Percentiles rank a stretch among this genome's conserved stretches.
These are phyloP conservation scores for Aspergillus ellipticus DNA, from an alignment of 495 filamentous ascomycete species.

Conservation along the genomic window DNA sequence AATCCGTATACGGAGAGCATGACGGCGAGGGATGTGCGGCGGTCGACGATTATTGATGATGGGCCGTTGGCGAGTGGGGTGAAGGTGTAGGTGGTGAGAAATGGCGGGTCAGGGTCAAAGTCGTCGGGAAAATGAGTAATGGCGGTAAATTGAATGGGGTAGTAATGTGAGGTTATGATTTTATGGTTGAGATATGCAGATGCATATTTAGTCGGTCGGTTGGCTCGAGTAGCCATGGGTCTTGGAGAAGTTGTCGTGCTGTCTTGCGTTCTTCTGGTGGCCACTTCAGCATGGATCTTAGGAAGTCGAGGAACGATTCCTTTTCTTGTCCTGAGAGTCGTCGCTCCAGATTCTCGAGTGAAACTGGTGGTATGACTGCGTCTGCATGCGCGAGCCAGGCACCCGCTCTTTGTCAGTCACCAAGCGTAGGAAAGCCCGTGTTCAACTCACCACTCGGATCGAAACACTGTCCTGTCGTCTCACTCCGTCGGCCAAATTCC, in stretches of 20 bases:
- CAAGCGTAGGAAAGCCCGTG: too few relatives aligned
- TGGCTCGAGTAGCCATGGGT: constrained; percentile 40
- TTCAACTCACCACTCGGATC: constrained; percentile 18
- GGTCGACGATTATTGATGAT: background rate
- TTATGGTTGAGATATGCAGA: too few relatives aligned
- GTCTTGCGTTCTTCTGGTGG: constrained; percentile 31
- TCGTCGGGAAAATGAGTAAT: too few relatives aligned
- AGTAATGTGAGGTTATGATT: too few relatives aligned
- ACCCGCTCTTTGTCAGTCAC: too few relatives aligned
- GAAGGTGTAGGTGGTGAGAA: background rate
- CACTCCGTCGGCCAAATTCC: constrained; percentile 19
- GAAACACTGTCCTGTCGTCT: constrained; percentile 22
- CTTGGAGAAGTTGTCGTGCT: constrained; percentile 32
- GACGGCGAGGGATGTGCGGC: background rate
- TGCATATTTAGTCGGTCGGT: too few relatives aligned
- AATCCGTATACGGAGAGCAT: background rate
- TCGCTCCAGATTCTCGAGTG: constrained; percentile 15
- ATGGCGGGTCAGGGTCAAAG: too few relatives aligned
- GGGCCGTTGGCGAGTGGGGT: background rate
- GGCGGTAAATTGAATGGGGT: too few relatives aligned
- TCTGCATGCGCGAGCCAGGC: too few relatives aligned
- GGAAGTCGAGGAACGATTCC: constrained; percentile 31
- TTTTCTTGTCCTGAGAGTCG: constrained; percentile 24
- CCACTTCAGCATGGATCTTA: constrained; percentile 43
- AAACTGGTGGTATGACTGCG: constrained; percentile 7